Conservation (phyloP, 2,329 filamentous ascomycete genomes). For the Aspergillus intermedius region DNA sequence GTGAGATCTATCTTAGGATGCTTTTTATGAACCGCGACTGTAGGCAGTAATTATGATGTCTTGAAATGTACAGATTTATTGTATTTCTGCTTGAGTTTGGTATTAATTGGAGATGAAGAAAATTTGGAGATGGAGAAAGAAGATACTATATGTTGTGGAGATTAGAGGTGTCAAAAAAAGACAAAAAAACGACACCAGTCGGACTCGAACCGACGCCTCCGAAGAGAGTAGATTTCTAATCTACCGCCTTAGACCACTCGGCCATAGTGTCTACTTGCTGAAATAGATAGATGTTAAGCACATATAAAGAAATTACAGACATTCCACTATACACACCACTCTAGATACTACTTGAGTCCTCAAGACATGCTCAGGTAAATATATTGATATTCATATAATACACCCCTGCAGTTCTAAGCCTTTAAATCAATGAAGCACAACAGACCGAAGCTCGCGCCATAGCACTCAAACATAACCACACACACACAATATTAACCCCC, state of each 20-base stretch:
- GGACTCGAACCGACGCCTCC: constrained; percentile 1
- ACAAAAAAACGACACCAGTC: neutral
- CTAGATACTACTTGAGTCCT: too few species aligned
- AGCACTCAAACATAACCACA: neutral
- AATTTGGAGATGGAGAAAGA: neutral
- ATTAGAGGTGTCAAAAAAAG: neutral
- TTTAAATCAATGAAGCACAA: neutral
- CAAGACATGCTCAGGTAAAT: neutral
- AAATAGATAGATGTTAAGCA: too few species aligned
- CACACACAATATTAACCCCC: constrained; percentile 48
- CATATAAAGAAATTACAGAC: too few species aligned
- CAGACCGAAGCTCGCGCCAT: constrained; percentile 44
- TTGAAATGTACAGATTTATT: too few species aligned
- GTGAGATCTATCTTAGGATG: too few species aligned
- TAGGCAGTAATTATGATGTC: too few species aligned
- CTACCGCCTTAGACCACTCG: constrained; percentile 1
- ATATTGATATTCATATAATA: neutral
- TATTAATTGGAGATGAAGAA: too few species aligned
- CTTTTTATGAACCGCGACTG: too few species aligned
- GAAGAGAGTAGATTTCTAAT: neutral
- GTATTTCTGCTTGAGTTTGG: too few species aligned
- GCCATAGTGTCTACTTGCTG: neutral
- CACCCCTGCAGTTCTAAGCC: neutral
- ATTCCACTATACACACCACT: neutral
- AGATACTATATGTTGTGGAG: neutral